A percentile compares a stretch with the other conserved stretches of the same genome.
Evolutionary conservation across 345 rosid genomes (phyloP).

Genomic region (Ricinus communis): DNA sequence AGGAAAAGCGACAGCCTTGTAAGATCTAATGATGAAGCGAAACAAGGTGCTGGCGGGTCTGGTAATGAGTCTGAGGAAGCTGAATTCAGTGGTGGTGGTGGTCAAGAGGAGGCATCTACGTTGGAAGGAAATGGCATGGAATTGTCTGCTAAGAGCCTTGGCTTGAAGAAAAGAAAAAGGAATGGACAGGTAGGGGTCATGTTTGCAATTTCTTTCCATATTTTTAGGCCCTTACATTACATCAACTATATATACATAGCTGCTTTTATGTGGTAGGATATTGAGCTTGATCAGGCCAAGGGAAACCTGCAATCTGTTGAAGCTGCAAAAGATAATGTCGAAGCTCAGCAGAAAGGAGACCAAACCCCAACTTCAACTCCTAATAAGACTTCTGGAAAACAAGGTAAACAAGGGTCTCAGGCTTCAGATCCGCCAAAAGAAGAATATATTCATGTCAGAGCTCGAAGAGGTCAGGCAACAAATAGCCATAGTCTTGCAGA

Average conservation of each 20-base stretch:
- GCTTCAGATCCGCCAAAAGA: slow-evolving; percentile 79
- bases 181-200: slow-evolving; percentile 50
- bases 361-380: slow-evolving; percentile 48
- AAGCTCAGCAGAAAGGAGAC: slow-evolving; percentile 51
- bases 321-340: slow-evolving; percentile 47
- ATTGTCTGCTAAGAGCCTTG: slow-evolving; percentile 47
- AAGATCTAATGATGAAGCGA: slow-evolving; percentile 52
- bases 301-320: slow-evolving; percentile 54
- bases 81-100: slow-evolving; percentile 69
- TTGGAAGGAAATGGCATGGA: slow-evolving; percentile 49
- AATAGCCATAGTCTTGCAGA: slow-evolving; percentile 99
- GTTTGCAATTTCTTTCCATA: slow-evolving; percentile 11
- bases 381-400: slow-evolving; percentile 59
- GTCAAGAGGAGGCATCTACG: slow-evolving; percentile 49
- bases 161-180: slow-evolving; percentile 77
- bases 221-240: background rate
- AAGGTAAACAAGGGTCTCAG: slow-evolving; percentile 68
- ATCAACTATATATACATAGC: background rate
- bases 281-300: slow-evolving; percentile 45
- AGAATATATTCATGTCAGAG: slow-evolving; percentile 93
- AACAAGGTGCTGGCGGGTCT: slow-evolving; percentile 59
- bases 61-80: slow-evolving; percentile 81
- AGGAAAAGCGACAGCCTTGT: slow-evolving; percentile 44
- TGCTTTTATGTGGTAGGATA: slow-evolving; percentile 40
- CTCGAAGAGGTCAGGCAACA: slow-evolving; percentile 98